phyloP scores from a whole-genome alignment of 2,329 filamentous ascomycete genomes.

The Pseudofabraea citricarpa region DNA sequence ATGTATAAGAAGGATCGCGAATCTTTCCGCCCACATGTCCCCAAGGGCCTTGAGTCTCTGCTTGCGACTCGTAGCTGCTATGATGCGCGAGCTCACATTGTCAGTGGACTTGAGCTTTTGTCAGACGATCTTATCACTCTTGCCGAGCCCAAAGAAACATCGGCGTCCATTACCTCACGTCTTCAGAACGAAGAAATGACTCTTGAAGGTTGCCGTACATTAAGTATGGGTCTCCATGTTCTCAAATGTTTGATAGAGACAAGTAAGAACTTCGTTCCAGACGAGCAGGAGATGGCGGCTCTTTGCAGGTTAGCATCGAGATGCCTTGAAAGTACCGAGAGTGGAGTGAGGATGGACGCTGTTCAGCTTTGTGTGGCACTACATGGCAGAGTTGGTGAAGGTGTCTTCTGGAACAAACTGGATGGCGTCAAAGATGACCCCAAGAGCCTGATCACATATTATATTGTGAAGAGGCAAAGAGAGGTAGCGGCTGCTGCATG shows the following conservation, averaged over 20 bases:
- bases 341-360: slow-evolving; percentile 67
- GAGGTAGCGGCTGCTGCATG: slow-evolving; percentile 33
- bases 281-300: slow-evolving; percentile 43
- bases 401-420: slow-evolving; percentile 63
- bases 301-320: slow-evolving; percentile 47
- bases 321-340: slow-evolving; percentile 56
- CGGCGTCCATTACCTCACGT: slow-evolving; percentile 45
- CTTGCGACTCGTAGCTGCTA: slow-evolving; percentile 61
- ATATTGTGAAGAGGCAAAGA: slow-evolving; percentile 67
- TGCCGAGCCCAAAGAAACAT: slow-evolving; percentile 58
- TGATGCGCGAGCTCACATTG: slow-evolving; percentile 66
- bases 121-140: slow-evolving; percentile 66
- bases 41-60: slow-evolving; percentile 62
- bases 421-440: slow-evolving; percentile 64
- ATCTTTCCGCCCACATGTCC: slow-evolving; percentile 62
- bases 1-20: slow-evolving; percentile 64
- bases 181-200: slow-evolving; percentile 39
- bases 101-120: slow-evolving; percentile 68
- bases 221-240: slow-evolving; percentile 61
- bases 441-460: slow-evolving; percentile 75
- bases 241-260: slow-evolving; percentile 51
- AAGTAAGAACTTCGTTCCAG: slow-evolving; percentile 39
- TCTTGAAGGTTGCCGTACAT: slow-evolving; percentile 44
- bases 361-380: slow-evolving; percentile 73
- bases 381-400: slow-evolving; percentile 57